Base-by-base conservation (phyloP, 2,329 filamentous ascomycete species). In the Fusarium verrucosum region DNA sequence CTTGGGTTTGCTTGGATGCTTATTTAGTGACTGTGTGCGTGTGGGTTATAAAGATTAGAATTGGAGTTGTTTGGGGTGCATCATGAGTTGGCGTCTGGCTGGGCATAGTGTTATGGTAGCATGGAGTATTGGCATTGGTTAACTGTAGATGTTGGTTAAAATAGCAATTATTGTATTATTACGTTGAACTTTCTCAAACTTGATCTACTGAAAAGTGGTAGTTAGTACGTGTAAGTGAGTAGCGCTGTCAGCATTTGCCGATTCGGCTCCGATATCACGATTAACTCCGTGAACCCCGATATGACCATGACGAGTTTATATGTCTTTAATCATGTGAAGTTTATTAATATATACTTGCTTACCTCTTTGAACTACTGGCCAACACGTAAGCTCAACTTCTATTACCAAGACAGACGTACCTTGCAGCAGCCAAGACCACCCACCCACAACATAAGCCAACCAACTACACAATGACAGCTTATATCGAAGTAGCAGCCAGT, bases 401-500 rank as follows among this genome's bases (percentile, higher is more conserved):
- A 16, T 16, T 32, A 7, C 16, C 14, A 23, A 23, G 23, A 23
- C 23, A n/a, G n/a, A n/a, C n/a, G 23, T 23, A 8, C 23, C 23
- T 23, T 23, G 23, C 8, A 23, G 23, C 8, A 23, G 23, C 8
- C 5, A 23, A 23, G n/a, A n/a, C n/a, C n/a, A n/a, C n/a, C n/a
- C n/a, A n/a, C n/a, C 23, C 5, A 7, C 22, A 20, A 13, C 17
- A n/a, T n/a, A 5, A 25, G 19, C 7, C n/a, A 26, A 42, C 10
- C 19, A 25, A 26, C 7, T 4, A n/a, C 22, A 54, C 26, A 25
- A 73, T 74, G 67, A 57, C 61, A 13, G 58, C 65, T 3, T 76
- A 75, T 55, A 57, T 80, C 40, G 79, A 81, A 62, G 66, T 75
- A 9, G 58, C 69, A 1, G 66, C 77, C 22, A 73, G 77, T n/a